Percentiles rank a stretch among this genome's conserved stretches.
Conservation (phyloP, 2,329 filamentous ascomycete species). For the Ascochyta pisi region DNA sequence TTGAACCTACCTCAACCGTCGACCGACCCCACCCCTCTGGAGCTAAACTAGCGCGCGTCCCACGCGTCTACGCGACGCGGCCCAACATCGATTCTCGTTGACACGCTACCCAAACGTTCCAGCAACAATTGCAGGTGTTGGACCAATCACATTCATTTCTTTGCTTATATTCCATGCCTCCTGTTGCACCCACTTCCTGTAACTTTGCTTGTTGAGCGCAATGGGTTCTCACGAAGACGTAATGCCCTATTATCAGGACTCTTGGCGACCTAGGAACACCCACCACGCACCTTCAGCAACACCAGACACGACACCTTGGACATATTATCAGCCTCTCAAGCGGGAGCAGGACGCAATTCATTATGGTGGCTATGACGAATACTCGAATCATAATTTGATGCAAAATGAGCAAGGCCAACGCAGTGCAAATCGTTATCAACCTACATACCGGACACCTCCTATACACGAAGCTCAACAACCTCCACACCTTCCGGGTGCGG, state of each 20-base stretch:
- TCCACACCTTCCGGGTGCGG: not conserved
- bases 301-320: not conserved
- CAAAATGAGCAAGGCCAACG: not conserved
- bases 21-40: not conserved
- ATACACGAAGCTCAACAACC: not conserved
- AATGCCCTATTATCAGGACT: not conserved
- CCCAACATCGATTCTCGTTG: not conserved
- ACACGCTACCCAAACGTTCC: not conserved
- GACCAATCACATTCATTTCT: not conserved
- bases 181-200: not conserved
- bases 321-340: not conserved
- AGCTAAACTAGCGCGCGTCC: constrained; percentile 5
- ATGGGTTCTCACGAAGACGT: constrained; percentile 2
- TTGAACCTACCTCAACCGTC: not conserved
- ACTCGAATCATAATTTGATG: no score
- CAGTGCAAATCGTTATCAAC: not conserved
- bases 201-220: not conserved
- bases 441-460: not conserved
- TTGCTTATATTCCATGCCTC: not conserved
- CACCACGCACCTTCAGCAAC: not conserved
- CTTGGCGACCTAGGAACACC: not conserved
- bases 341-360: not conserved
- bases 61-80: constrained; percentile 4
- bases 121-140: not conserved
- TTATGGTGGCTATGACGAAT: not conserved